These are phyloP conservation scores for Globisporangium carolinianum DNA, from an alignment of 352 stramenopile species.

Conservation along the genomic window DNA sequence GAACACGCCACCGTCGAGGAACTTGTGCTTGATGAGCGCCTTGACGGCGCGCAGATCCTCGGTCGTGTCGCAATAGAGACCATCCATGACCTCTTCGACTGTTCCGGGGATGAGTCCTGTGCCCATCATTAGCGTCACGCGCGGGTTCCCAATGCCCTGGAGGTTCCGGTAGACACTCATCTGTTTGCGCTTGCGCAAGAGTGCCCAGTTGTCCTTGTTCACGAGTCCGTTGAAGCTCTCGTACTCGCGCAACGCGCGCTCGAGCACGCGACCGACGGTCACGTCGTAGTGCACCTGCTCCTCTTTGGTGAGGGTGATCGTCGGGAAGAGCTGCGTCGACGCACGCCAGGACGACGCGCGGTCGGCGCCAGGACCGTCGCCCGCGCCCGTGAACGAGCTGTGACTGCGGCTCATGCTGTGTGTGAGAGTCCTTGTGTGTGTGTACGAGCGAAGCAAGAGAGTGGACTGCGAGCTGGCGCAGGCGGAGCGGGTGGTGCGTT, in stretches of 20 bases:
- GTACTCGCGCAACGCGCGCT: slow-evolving; percentile 12
- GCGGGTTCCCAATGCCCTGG: slow-evolving; percentile 7
- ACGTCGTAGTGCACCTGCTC: slow-evolving; percentile 18
- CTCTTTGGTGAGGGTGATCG: slow-evolving; percentile 15
- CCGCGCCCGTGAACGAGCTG: neutral
- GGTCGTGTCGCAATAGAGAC: slow-evolving; percentile 37
- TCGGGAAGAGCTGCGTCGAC: slow-evolving; percentile 16
- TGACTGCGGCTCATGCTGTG: neutral
- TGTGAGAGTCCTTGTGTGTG: neutral
- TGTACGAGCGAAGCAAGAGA: neutral
- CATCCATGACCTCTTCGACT: slow-evolving; percentile 32
- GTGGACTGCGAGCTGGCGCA: neutral
- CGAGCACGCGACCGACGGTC: slow-evolving; percentile 12
- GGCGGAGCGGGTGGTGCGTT: too few relatives aligned
- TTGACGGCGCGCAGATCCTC: slow-evolving; percentile 29
- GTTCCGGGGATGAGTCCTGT: slow-evolving; percentile 10
- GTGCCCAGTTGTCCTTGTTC: slow-evolving; percentile 12
- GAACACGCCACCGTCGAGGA: slow-evolving; percentile 27
- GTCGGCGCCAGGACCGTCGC: neutral
- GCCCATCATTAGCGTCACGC: slow-evolving; percentile 15
- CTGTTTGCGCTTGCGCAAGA: slow-evolving; percentile 13
- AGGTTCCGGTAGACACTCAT: slow-evolving; percentile 14
- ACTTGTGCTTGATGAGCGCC: slow-evolving; percentile 24
- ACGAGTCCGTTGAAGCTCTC: slow-evolving; percentile 8
- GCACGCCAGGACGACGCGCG: slow-evolving; percentile 8